Evolutionary conservation across 306 rosid species (phyloP), one percentile per base, ranked within the genome.

Genomic region (Gastrolobium bilobum): DNA sequence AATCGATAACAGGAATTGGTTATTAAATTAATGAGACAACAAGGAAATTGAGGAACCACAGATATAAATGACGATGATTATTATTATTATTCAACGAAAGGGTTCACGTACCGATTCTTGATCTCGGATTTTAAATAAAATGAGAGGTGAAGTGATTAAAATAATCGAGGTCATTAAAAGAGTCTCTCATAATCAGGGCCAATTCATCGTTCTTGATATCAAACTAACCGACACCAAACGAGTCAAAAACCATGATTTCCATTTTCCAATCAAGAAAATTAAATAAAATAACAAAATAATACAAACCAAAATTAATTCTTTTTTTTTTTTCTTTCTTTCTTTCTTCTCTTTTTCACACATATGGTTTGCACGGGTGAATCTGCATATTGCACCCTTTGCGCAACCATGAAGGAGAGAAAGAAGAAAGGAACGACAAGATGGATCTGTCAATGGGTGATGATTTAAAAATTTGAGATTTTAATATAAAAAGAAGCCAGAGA

Each of bases 31-130:
- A 70, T 10, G 37, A 13, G 2, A 46, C 3, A 1, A 34, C 69
- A 44, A 13, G 35, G 77, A 61, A 81, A 80, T 39, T 46, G 44
- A 43, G 34, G 43, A 64, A 80, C 33, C 57, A 1, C 13, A 1
- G 34, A 15, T 2, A 4, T 2, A 29, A 61, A 48, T 8, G 71
- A n/a, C 2, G 26, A 15, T 30, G 38, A 26, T 26, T n/a, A 10
- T 31, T 34, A 43, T 43, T 53, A 66, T 64, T 1, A 78, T 68
- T 68, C 43, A 14, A 31, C 4, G 66, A 43, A 30, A 20, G 26
- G 64, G 57, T 77, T 77, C 68, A 15, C 39, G 10, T 26, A 40
- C 39, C 10, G 58, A 71, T 14, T 47, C 13, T 31, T 56, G 76
- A 50, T 48, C 7, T 59, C 0, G 0, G 58, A 71, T 34, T 43